These are phyloP conservation scores for Grammothele lineata DNA, from an alignment of 768 basidiomycete species.

Conservation along the genomic window DNA sequence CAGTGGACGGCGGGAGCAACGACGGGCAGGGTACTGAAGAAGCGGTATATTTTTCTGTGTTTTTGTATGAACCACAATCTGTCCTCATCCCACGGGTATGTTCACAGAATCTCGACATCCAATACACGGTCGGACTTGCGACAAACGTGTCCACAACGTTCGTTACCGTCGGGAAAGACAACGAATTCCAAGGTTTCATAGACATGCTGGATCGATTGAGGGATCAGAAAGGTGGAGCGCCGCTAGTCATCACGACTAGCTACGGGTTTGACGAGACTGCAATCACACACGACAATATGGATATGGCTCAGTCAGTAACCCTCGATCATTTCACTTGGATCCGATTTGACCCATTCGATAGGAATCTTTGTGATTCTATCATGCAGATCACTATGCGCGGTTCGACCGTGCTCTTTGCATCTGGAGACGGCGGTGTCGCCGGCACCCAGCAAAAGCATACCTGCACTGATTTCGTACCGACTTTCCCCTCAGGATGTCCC, in stretches of 20 bases:
- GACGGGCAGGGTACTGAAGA: constrained; percentile 33
- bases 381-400: constrained; percentile 32
- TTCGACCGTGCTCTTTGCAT: constrained; percentile 30
- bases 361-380: constrained; percentile 30
- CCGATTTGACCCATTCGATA: constrained; percentile 36
- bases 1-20: too few relatives aligned
- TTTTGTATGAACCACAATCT: too few relatives aligned
- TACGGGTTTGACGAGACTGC: constrained; percentile 71
- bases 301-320: constrained; percentile 42
- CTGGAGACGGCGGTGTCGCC: constrained; percentile 35
- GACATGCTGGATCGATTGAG: constrained; percentile 56
- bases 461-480: constrained; percentile 29
- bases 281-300: constrained; percentile 43
- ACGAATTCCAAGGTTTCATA: constrained; percentile 16
- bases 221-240: constrained; percentile 36
- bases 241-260: constrained; percentile 61
- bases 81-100: too few relatives aligned
- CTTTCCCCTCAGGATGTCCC: constrained; percentile 33
- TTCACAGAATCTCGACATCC: constrained; percentile 31
- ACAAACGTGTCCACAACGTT: constrained; percentile 24
- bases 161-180: constrained; percentile 20
- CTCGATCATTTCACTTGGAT: background rate
- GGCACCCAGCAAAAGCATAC: too few relatives aligned
- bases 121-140: constrained; percentile 27
- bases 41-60: constrained; percentile 44